phyloP scores from a whole-genome alignment of 768 basidiomycete species.

The Macrolepiota albuminosa region DNA sequence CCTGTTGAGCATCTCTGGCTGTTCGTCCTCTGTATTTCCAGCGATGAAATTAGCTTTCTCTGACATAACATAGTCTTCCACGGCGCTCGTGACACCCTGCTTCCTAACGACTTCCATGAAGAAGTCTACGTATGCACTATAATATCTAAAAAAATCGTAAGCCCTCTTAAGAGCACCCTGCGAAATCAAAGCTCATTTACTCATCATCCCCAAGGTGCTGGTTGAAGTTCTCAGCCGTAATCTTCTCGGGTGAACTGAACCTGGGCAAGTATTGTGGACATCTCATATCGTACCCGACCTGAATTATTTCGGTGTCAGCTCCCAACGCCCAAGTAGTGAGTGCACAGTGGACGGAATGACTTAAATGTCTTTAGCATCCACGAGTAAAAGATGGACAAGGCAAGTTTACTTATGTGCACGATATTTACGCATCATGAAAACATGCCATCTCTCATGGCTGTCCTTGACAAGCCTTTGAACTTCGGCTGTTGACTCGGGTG shows the following conservation, averaged over 20 bases:
- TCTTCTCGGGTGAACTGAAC: constrained; percentile 34
- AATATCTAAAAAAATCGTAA: constrained; percentile 37
- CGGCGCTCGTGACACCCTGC: constrained; percentile 31
- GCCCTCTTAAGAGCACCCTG: background rate
- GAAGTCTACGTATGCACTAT: constrained; percentile 45
- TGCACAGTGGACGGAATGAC: constrained; percentile 23
- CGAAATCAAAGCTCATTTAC: constrained; percentile 25
- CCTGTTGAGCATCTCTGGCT: constrained; percentile 43
- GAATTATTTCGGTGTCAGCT: constrained; percentile 22
- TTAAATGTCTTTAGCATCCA: constrained; percentile 1
- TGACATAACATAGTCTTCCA: constrained; percentile 60
- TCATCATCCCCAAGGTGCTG: constrained; percentile 51
- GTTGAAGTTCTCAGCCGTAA: constrained; percentile 42
- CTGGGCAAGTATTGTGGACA: constrained; percentile 25
- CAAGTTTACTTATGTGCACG: constrained; percentile 45
- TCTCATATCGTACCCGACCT: constrained; percentile 29
- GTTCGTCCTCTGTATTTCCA: constrained; percentile 19
- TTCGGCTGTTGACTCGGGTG: constrained; percentile 25
- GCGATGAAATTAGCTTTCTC: constrained; percentile 36
- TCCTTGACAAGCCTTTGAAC: constrained; percentile 35
- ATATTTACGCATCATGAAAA: constrained; percentile 37
- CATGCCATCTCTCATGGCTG: constrained; percentile 42
- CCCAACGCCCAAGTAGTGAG: constrained; percentile 23
- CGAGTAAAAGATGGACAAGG: background rate
- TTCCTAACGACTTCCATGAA: constrained; percentile 38